A percentile compares a stretch with the other conserved stretches of the same genome.
Conservation (phyloP, 1,139 yeast species). For the Suhomyces chickasaworum region DNA sequence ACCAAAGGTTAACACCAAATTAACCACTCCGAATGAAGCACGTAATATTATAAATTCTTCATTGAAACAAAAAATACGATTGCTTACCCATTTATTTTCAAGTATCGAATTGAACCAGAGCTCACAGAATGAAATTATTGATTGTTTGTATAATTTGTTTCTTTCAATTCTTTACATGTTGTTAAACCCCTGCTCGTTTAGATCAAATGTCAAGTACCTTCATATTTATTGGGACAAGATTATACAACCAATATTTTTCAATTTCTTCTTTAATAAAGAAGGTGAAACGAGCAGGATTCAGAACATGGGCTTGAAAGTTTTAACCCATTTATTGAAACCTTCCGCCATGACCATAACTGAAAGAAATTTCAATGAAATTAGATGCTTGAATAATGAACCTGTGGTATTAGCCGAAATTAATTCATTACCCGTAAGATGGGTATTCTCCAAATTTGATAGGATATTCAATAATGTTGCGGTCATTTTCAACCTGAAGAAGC, state of each 20-base stretch:
- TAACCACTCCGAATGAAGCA: neutral
- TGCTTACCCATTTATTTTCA: constrained; percentile 33
- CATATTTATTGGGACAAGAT: constrained; percentile 44
- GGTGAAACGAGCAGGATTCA: constrained; percentile 25
- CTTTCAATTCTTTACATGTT: constrained; percentile 37
- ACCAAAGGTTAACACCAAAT: constrained; percentile 15
- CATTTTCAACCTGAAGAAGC: constrained; percentile 27
- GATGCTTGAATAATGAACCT: constrained; percentile 40
- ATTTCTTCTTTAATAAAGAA: constrained; percentile 37
- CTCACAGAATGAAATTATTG: constrained; percentile 28
- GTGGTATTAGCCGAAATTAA: constrained; percentile 33
- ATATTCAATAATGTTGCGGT: constrained; percentile 30
- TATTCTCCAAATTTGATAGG: constrained; percentile 33
- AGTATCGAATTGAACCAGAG: constrained; percentile 26
- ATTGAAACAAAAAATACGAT: constrained; percentile 31
- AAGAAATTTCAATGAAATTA: constrained; percentile 27
- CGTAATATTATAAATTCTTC: constrained; percentile 20
- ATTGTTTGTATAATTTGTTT: constrained; percentile 33
- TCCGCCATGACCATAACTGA: constrained; percentile 24
- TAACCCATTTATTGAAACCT: constrained; percentile 27
- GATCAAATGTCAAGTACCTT: constrained; percentile 27
- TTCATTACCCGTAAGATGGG: constrained; percentile 39
- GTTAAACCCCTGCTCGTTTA: constrained; percentile 26
- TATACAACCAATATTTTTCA: constrained; percentile 33
- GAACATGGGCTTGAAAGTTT: constrained; percentile 29